Evolutionary conservation across 176 grass and related monocot species (phyloP).

Genomic region (Secale cereale): DNA sequence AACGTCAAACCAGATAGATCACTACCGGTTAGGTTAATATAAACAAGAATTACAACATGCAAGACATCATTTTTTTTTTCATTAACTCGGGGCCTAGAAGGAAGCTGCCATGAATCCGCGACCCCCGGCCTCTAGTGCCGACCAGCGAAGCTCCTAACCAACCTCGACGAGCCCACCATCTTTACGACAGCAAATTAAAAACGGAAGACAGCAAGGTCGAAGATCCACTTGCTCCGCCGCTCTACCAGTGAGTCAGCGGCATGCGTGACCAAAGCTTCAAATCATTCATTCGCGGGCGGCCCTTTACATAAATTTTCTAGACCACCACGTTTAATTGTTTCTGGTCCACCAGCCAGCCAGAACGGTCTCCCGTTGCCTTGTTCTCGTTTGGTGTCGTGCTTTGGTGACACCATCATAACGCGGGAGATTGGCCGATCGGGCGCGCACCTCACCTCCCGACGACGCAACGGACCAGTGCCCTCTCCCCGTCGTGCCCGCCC

Average conservation of each 20-base stretch:
- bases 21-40: too few species aligned
- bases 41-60: too few species aligned
- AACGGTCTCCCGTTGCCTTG: background rate
- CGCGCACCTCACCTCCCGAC: background rate
- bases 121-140: background rate
- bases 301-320: background rate
- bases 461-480: background rate
- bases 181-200: background rate
- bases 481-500: background rate
- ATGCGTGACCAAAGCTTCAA: conserved; percentile 17
- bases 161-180: background rate
- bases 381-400: background rate
- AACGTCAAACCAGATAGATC: too few species aligned
- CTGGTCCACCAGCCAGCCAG: too few species aligned
- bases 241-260: conserved; percentile 5
- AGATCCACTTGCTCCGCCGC: conserved; percentile 9
- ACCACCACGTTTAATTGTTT: conserved; percentile 10
- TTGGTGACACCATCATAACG: background rate
- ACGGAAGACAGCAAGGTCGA: background rate
- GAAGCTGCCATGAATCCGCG: background rate
- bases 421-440: background rate
- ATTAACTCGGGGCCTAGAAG: too few species aligned
- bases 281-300: conserved; percentile 5
- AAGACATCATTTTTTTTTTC: too few species aligned
- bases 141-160: background rate